Conservation (phyloP, 495 filamentous ascomycete species). For the Cercophora samala region DNA sequence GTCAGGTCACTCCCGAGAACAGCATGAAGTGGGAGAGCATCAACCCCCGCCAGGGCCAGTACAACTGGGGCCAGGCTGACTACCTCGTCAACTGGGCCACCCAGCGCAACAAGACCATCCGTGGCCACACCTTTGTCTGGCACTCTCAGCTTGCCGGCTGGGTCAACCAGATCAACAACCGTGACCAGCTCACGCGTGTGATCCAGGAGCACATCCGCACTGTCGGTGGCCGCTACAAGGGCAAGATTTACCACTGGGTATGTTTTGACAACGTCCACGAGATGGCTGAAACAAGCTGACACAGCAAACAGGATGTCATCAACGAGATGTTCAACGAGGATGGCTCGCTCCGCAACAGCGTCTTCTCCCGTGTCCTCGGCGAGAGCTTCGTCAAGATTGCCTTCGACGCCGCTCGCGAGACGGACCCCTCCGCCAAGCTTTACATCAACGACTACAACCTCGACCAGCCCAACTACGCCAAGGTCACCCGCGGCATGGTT, state of each 20-base stretch:
- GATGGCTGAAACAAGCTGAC: not conserved
- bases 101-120: constrained; percentile 54
- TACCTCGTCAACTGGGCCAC: constrained; percentile 59
- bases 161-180: constrained; percentile 54
- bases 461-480: constrained; percentile 45
- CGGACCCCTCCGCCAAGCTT: constrained; percentile 57
- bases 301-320: constrained; percentile 50
- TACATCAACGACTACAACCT: constrained; percentile 73
- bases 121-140: constrained; percentile 63
- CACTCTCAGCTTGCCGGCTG: constrained; percentile 62
- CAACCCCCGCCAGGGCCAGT: constrained; percentile 45
- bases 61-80: constrained; percentile 53
- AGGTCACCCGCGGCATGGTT: constrained; percentile 59
- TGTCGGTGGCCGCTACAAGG: constrained; percentile 56
- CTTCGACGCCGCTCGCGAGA: constrained; percentile 57
- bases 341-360: constrained; percentile 51
- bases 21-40: constrained; percentile 62
- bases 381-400: constrained; percentile 58
- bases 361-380: constrained; percentile 60
- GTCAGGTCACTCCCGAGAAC: constrained; percentile 64
- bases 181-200: constrained; percentile 47
- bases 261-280: constrained; percentile 13
- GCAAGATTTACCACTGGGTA: constrained; percentile 60
- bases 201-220: constrained; percentile 59
- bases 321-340: constrained; percentile 68